phyloP scores from a whole-genome alignment of 352 stramenopile genomes.

The Phytopythium kandeliae region DNA sequence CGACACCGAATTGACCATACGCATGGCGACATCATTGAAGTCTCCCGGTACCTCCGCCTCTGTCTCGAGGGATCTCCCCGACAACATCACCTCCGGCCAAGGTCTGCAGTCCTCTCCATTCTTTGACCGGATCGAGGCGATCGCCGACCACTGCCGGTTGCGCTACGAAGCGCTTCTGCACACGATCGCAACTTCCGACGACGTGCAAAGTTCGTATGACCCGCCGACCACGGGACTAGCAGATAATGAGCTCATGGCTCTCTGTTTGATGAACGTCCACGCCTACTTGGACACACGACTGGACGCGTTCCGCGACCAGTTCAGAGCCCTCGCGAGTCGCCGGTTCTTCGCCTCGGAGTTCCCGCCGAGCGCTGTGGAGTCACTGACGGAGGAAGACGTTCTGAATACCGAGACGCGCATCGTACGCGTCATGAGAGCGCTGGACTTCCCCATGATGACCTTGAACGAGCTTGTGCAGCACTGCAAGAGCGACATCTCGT shows the following conservation, averaged over 20 bases:
- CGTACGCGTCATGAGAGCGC: conserved; percentile 25
- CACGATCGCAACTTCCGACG: background rate
- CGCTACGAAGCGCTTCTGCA: conserved; percentile 5
- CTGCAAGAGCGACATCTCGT: conserved; percentile 11
- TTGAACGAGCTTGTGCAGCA: conserved; percentile 23
- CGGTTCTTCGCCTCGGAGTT: conserved; percentile 1
- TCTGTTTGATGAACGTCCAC: conserved; percentile 65
- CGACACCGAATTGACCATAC: background rate
- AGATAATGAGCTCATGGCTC: conserved; percentile 41
- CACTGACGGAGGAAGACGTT: background rate
- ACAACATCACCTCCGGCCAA: background rate
- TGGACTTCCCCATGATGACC: conserved; percentile 37
- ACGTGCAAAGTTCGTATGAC: conserved; percentile 17
- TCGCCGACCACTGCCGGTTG: background rate
- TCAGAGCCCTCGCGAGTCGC: background rate
- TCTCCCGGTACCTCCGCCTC: background rate
- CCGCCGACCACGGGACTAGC: conserved; percentile 7
- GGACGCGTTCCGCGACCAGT: conserved; percentile 16
- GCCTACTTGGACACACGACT: conserved; percentile 40
- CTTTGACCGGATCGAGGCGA: background rate
- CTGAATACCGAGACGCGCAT: conserved; percentile 9
- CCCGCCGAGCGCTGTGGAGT: background rate
- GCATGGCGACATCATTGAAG: background rate
- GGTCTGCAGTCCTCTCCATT: background rate
- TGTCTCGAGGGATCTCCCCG: background rate